Base-by-base conservation (phyloP, 371 early-diverging fungal species). In the Blakeslea trispora region DNA sequence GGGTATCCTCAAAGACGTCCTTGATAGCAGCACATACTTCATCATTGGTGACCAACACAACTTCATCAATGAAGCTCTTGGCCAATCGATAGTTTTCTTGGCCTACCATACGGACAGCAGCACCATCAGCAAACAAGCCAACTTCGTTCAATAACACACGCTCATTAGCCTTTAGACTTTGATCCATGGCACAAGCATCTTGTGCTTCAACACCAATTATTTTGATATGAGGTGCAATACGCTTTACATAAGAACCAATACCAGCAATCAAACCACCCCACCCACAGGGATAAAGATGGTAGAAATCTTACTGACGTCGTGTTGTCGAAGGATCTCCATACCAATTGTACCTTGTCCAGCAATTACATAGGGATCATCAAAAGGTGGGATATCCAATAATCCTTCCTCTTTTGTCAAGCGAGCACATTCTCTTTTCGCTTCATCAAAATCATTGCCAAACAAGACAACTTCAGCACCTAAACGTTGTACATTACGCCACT, bases 21-120 rank as follows among this genome's bases (percentile, higher is more conserved):
- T 96, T 96, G 80, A 98, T 97, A 40, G 96, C 96, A 5, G 98
- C 97, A 69, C 98, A 98, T 35, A 97, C 88, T 69, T 98, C 97
- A 75, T 98, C 98, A 61, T 91, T 98, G 47, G 79, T 82, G 2
- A 98, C 94, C 45, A 90, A 79, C 32, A 98, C 81, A 68, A 94
- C 88, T 44, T 92, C 97, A 67, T 92, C 93, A 15, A 92, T 69
- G 15, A 86, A 62, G 0, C 66, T 61, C 22, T 69, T 63, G 48
- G 90, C 89, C 1, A 98, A 50, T 8, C 93, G 78, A 71, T 91
- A 96, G 8, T 85, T 88, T 64, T 97, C 96, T 54, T 87, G 77
- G 17, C 98, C 97, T 0, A 97, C 96, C 41, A 84, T 55, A 56
- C 93, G 81, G 11, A 98, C 97, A 9, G 98, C 96, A 0, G 97